Evolutionary conservation across 2,329 filamentous ascomycete species (phyloP).

Genomic region (Catunica adiposa): DNA sequence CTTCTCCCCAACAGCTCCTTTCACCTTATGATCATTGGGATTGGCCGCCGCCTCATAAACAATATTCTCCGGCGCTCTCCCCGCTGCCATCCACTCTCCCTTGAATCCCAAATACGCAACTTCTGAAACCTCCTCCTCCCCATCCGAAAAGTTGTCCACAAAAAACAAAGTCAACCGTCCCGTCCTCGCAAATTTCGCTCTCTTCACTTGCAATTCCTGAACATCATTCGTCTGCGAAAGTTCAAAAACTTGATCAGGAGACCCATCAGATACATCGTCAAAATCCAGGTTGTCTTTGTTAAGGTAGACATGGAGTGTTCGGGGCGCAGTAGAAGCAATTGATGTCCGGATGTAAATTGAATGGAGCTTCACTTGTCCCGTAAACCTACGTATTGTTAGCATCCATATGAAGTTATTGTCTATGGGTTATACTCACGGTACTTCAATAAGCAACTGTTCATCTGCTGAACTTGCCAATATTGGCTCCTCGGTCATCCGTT

Average conservation of each 20-base stretch:
- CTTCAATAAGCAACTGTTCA: constrained; percentile 81
- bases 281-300: constrained; percentile 87
- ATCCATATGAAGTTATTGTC: not conserved
- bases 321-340: constrained; percentile 51
- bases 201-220: constrained; percentile 73
- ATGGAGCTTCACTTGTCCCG: constrained; percentile 84
- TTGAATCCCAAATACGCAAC: constrained; percentile 81
- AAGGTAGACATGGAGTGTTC: constrained; percentile 70
- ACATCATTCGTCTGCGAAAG: constrained; percentile 64
- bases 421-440: constrained; percentile 57
- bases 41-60: constrained; percentile 90
- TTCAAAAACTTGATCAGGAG: constrained; percentile 59
- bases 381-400: constrained; percentile 46
- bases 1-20: constrained; percentile 37
- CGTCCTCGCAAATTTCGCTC: constrained; percentile 79
- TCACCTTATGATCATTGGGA: constrained; percentile 65
- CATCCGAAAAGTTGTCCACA: constrained; percentile 73
- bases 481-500: constrained; percentile 53
- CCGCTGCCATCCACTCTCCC: constrained; percentile 82
- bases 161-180: constrained; percentile 73
- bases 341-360: constrained; percentile 74
- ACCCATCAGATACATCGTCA: constrained; percentile 48
- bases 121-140: constrained; percentile 64
- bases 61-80: constrained; percentile 55
- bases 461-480: constrained; percentile 76